Percentiles rank a stretch among this genome's conserved stretches.
phyloP scores from a whole-genome alignment of 2,329 filamentous ascomycete genomes.

The Colletotrichum orbiculare region DNA sequence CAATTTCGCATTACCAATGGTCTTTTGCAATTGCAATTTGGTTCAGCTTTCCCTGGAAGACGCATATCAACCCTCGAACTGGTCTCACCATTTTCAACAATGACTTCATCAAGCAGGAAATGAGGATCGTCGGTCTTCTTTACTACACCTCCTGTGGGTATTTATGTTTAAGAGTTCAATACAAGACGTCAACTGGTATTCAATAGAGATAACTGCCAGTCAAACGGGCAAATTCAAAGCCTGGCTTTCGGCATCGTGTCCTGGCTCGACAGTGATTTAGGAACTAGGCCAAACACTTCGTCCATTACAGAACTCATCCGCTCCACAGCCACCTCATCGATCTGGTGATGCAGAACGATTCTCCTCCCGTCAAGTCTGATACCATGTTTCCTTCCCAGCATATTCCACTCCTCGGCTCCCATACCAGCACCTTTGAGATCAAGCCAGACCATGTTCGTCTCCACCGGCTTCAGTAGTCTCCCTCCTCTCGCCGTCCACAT shows the following conservation, averaged over 20 bases:
- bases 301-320: conserved; percentile 18
- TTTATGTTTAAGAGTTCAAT: too few relatives aligned
- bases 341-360: conserved; percentile 30
- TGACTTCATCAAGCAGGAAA: too few relatives aligned
- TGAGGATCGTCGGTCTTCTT: too few relatives aligned
- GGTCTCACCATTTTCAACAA: too few relatives aligned
- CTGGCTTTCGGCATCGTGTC: conserved; percentile 6
- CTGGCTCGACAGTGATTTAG: not conserved
- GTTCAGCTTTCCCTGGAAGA: too few relatives aligned
- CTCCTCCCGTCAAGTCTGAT: conserved; percentile 31
- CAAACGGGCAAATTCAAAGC: not conserved
- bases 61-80: too few relatives aligned
- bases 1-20: too few relatives aligned
- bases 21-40: too few relatives aligned
- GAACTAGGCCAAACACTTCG: not conserved
- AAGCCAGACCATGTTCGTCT: conserved; percentile 85
- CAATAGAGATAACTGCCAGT: too few relatives aligned
- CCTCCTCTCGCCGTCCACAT: conserved; percentile 75
- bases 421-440: conserved; percentile 14
- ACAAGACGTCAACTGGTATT: too few relatives aligned
- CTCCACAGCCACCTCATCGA: conserved; percentile 21
- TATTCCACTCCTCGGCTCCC: conserved; percentile 14
- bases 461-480: conserved; percentile 69
- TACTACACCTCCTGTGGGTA: too few relatives aligned
- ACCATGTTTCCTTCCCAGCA: not conserved